Percentiles rank a stretch among this genome's conserved stretches.
phyloP scores from a whole-genome alignment of 805 yeast genomes.

The Candida tallmaniae region DNA sequence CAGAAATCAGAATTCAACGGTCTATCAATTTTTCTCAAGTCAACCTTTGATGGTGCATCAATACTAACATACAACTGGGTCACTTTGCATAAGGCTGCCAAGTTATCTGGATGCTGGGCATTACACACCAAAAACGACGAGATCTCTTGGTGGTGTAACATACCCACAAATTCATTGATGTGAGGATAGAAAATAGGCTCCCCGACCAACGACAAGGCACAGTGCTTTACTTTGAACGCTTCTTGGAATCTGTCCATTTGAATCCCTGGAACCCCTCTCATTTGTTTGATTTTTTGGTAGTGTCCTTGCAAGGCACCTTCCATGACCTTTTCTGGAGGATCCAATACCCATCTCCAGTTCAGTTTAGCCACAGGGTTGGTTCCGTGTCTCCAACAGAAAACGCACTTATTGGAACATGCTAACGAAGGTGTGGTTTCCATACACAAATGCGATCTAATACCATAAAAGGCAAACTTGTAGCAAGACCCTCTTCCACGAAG shows the following conservation, averaged over 20 bases:
- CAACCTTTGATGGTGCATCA: conserved; percentile 85
- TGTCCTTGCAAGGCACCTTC: conserved; percentile 88
- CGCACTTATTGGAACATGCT: conserved; percentile 93
- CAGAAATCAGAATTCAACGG: conserved; percentile 89
- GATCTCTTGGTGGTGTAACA: conserved; percentile 76
- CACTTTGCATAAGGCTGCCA: conserved; percentile 64
- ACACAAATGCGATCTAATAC: conserved; percentile 84
- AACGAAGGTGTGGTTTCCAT: conserved; percentile 95
- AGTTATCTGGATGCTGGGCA: conserved; percentile 91
- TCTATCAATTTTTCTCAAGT: conserved; percentile 78
- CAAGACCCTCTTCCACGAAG: conserved; percentile 92
- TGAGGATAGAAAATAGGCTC: conserved; percentile 94
- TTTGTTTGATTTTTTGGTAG: conserved; percentile 85
- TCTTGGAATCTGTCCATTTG: conserved; percentile 85
- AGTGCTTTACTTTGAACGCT: conserved; percentile 83
- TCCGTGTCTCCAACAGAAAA: conserved; percentile 97
- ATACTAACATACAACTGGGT: conserved; percentile 91
- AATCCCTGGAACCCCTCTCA: conserved; percentile 95
- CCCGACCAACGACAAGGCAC: conserved; percentile 90
- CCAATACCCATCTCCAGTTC: conserved; percentile 92
- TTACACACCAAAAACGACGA: conserved; percentile 90
- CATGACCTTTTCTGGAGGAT: conserved; percentile 77
- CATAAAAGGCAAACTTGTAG: conserved; percentile 88
- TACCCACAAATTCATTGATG: conserved; percentile 75
- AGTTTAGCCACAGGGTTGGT: conserved; percentile 94